Conservation (phyloP, 441 rosid genomes). For the Hura crepitans region DNA sequence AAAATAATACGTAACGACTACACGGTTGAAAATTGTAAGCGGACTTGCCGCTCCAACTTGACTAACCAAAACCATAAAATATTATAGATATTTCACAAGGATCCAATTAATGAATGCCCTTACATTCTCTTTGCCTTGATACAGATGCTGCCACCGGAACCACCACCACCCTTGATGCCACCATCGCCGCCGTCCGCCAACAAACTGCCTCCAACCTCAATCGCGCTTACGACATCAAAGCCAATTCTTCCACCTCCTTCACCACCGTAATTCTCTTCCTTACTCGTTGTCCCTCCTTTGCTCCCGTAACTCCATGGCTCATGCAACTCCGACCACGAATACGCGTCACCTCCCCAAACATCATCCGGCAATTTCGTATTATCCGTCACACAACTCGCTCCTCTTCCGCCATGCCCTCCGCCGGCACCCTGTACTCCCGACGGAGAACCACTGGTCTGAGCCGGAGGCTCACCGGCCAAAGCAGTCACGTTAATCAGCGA, state of each 20-base stretch:
- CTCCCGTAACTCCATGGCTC: constrained; percentile 72
- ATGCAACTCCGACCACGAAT: constrained; percentile 65
- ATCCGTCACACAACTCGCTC: constrained; percentile 60
- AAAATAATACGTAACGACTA: neutral
- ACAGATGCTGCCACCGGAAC: constrained; percentile 68
- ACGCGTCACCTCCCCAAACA: constrained; percentile 76
- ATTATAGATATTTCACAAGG: neutral
- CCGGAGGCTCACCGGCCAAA: constrained; percentile 61
- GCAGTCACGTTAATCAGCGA: constrained; percentile 56
- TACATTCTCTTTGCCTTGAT: constrained; percentile 62
- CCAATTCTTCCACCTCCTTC: constrained; percentile 68
- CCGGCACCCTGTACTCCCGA: constrained; percentile 59
- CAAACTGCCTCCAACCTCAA: constrained; percentile 48
- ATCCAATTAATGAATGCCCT: constrained; percentile 3
- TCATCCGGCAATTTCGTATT: constrained; percentile 56
- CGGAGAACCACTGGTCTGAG: constrained; percentile 70
- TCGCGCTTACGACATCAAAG: constrained; percentile 32
- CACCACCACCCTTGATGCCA: constrained; percentile 66
- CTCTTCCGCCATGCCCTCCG: constrained; percentile 75
- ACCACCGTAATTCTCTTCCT: constrained; percentile 59
- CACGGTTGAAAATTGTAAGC: neutral
- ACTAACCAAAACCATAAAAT: neutral
- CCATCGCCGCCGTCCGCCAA: constrained; percentile 60
- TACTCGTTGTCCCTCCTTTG: constrained; percentile 65
- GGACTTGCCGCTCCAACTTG: constrained; percentile 4